These are phyloP conservation scores for Dunaliella primolecta DNA, from an alignment of 139 green algal genomes.

Conservation along the genomic window DNA sequence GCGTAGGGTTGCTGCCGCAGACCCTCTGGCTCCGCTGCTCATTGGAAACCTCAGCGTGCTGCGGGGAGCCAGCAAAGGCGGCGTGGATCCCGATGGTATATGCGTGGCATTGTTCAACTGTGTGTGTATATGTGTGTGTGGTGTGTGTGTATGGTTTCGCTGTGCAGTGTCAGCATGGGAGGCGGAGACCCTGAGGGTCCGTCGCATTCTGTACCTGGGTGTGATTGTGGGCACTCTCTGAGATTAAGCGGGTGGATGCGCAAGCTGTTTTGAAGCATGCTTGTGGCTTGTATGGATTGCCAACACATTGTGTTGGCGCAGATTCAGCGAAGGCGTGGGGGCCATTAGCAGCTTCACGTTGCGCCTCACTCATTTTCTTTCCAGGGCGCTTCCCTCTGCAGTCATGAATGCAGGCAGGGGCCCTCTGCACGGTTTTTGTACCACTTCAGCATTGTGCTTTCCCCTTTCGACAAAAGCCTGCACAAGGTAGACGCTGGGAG, in stretches of 20 bases:
- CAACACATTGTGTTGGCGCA: not conserved
- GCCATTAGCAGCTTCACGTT: no score
- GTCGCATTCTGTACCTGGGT: not conserved
- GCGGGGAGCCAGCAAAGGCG: slow-evolving; percentile 62
- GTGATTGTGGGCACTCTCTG: not conserved
- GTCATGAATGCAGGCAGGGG: no score
- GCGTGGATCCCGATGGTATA: slow-evolving; percentile 73
- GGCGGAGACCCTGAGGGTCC: not conserved
- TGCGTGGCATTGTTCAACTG: not conserved
- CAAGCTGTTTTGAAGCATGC: not conserved
- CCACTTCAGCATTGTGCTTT: no score
- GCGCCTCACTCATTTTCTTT: no score
- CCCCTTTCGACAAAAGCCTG: no score
- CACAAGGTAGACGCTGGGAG: no score
- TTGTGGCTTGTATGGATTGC: no score
- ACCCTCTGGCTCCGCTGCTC: slow-evolving; percentile 3
- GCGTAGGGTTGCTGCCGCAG: slow-evolving; percentile 8
- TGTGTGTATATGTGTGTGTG: not conserved
- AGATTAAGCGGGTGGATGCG: not conserved
- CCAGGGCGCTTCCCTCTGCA: no score
- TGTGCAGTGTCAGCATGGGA: not conserved
- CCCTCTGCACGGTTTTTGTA: not conserved
- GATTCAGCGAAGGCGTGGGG: no score
- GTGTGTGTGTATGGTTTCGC: not conserved
- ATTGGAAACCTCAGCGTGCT: slow-evolving; percentile 76